These are phyloP conservation scores for Elsinoe australis DNA, from an alignment of 2,329 filamentous ascomycete species.

Conservation along the genomic window DNA sequence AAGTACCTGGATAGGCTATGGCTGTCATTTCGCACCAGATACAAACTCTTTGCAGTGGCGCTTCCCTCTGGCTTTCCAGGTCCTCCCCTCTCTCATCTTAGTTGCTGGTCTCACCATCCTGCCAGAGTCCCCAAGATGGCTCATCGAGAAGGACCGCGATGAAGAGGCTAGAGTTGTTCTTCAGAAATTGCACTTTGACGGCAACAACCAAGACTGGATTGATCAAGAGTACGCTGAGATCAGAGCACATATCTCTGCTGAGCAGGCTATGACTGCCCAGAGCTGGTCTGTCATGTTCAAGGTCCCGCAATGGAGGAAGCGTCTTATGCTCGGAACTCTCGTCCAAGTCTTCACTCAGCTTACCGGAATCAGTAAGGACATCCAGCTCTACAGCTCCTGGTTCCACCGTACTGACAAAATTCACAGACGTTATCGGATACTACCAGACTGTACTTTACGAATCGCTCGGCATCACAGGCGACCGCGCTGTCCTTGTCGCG, in stretches of 20 bases:
- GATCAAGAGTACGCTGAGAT: slow-evolving; percentile 28
- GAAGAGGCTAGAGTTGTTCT: slow-evolving; percentile 25
- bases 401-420: background rate
- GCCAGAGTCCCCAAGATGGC: slow-evolving; percentile 23
- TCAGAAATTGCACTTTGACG: slow-evolving; percentile 47
- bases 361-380: slow-evolving; percentile 47
- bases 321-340: slow-evolving; percentile 53
- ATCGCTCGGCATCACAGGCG: slow-evolving; percentile 49
- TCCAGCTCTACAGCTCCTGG: background rate
- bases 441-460: slow-evolving; percentile 55
- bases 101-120: slow-evolving; percentile 30
- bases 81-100: slow-evolving; percentile 33
- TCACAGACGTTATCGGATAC: slow-evolving; percentile 51
- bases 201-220: slow-evolving; percentile 48
- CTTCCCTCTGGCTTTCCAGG: slow-evolving; percentile 34
- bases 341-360: slow-evolving; percentile 61
- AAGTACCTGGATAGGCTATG: slow-evolving; percentile 47
- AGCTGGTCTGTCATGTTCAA: slow-evolving; percentile 53
- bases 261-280: slow-evolving; percentile 46
- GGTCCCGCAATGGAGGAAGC: slow-evolving; percentile 51
- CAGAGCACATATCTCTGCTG: slow-evolving; percentile 53
- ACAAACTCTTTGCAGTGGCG: slow-evolving; percentile 33
- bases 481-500: slow-evolving; percentile 46
- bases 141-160: slow-evolving; percentile 26
- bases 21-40: slow-evolving; percentile 34